Conservation (phyloP, 2,329 filamentous ascomycete genomes). For the Botrytis fabae region DNA sequence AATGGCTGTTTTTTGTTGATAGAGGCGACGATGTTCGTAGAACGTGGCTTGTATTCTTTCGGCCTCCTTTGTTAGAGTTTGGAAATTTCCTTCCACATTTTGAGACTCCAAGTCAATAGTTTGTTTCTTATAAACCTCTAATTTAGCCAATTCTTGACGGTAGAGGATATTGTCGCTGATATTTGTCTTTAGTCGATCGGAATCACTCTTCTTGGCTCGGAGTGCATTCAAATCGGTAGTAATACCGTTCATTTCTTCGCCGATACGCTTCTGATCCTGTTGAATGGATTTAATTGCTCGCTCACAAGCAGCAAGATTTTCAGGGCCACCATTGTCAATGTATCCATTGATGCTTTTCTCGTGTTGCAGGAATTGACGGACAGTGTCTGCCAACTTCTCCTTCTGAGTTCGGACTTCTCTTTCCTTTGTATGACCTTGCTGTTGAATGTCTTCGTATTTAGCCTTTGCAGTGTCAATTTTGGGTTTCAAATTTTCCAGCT, state of each 20-base stretch:
- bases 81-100: conserved; percentile 80
- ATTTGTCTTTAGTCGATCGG: conserved; percentile 79
- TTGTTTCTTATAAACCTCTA: conserved; percentile 66
- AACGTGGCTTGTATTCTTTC: conserved; percentile 65
- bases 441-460: conserved; percentile 73
- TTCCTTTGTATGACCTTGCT: conserved; percentile 70
- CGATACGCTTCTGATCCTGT: conserved; percentile 61
- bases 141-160: conserved; percentile 68
- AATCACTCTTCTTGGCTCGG: conserved; percentile 73
- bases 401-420: conserved; percentile 70
- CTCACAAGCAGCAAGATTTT: conserved; percentile 68
- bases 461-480: conserved; percentile 74
- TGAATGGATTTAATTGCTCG: conserved; percentile 69
- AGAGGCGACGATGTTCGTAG: conserved; percentile 69
- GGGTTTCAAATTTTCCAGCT: conserved; percentile 73
- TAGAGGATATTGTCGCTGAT: conserved; percentile 89
- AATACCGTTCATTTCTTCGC: conserved; percentile 67
- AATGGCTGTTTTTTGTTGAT: conserved; percentile 59
- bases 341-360: conserved; percentile 81
- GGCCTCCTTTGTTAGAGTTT: conserved; percentile 70
- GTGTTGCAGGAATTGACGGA: conserved; percentile 74
- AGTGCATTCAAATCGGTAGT: conserved; percentile 74
- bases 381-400: conserved; percentile 68
- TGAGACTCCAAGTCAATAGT: conserved; percentile 74
- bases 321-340: conserved; percentile 70